phyloP scores from a whole-genome alignment of 768 basidiomycete genomes.

The Boletus vinaceobasis region DNA sequence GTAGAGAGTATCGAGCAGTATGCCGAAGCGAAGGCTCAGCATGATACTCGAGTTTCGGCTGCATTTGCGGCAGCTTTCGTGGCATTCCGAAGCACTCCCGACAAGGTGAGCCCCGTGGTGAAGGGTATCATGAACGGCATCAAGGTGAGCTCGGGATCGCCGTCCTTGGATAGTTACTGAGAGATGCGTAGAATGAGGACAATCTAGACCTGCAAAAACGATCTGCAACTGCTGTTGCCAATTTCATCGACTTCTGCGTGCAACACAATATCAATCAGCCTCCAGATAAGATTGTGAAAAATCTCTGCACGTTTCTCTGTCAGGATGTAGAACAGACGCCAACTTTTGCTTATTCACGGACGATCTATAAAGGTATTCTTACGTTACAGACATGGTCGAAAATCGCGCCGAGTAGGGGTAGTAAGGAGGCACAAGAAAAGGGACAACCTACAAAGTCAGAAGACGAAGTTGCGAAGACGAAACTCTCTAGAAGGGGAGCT shows the following conservation, averaged over 20 bases:
- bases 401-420: slow-evolving; percentile 31
- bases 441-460: slow-evolving; percentile 44
- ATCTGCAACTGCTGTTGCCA: slow-evolving; percentile 81
- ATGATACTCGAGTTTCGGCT: slow-evolving; percentile 85
- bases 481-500: slow-evolving; percentile 82
- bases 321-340: slow-evolving; percentile 89
- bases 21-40: slow-evolving; percentile 74
- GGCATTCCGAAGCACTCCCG: slow-evolving; percentile 78
- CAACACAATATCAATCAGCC: slow-evolving; percentile 73
- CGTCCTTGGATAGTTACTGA: slow-evolving; percentile 3
- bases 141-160: slow-evolving; percentile 58
- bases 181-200: slow-evolving; percentile 68
- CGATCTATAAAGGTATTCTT: slow-evolving; percentile 66
- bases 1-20: slow-evolving; percentile 74
- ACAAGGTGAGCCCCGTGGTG: slow-evolving; percentile 94
- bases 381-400: slow-evolving; percentile 56
- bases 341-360: slow-evolving; percentile 71
- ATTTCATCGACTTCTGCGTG: slow-evolving; percentile 84
- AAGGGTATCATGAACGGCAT: slow-evolving; percentile 97
- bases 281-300: slow-evolving; percentile 94
- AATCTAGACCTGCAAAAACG: slow-evolving; percentile 85
- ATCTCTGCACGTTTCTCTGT: slow-evolving; percentile 94
- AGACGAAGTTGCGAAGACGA: slow-evolving; percentile 56
- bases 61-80: slow-evolving; percentile 91
- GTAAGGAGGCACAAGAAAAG: slow-evolving; percentile 42